Evolutionary conservation across 2,329 filamentous ascomycete genomes (phyloP), one percentile per base, ranked within the genome.

Genomic region (Nectriaceae sp.): DNA sequence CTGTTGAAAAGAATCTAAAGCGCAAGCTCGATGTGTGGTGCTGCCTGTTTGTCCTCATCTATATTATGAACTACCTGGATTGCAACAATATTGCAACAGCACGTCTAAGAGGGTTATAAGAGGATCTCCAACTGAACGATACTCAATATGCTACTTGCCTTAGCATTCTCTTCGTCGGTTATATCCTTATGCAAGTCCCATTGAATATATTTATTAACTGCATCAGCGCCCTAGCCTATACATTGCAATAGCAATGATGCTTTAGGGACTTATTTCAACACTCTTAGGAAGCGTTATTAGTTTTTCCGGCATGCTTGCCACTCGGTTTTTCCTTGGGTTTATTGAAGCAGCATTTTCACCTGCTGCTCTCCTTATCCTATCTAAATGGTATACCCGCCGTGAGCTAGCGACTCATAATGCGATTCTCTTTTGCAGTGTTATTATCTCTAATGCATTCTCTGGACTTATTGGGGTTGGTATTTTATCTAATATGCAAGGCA

Each of bases 1-100:
- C 63, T 13, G 77, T 85, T n/a, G 87, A 91, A 67, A 81, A 78
- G 65, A 77, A 74, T 31, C 70, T 92, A 59, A 78, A 83, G 65
- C 79, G 83, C 56, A 91, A 90, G 70, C 83, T 91, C 46, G 88
- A 91, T 63, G 59, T 77, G 16, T 77, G 87, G 50, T 90, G 65
- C 72, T 85, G 65, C 73, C 79, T 88, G 56, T 80, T 90, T 47
- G 81, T 90, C 41, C 65, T 89, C 55, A 88, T 90, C 72, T 90
- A 90, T 62, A 88, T 90, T 64, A 75, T 73, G 66, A 90, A 90
- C 69, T 90, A 89, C 66, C 74, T 84, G 22, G 83, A 87, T 59
- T 73, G 83, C 31, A 85, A 86, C 64, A 86, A 88, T 65, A 87
- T 88, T 53, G 84, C 84, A 2, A 78, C 84, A 1, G 86, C 86